phyloP scores from a whole-genome alignment of 192 early-diverging fungal genomes.

The Rhizophagus clarus region DNA sequence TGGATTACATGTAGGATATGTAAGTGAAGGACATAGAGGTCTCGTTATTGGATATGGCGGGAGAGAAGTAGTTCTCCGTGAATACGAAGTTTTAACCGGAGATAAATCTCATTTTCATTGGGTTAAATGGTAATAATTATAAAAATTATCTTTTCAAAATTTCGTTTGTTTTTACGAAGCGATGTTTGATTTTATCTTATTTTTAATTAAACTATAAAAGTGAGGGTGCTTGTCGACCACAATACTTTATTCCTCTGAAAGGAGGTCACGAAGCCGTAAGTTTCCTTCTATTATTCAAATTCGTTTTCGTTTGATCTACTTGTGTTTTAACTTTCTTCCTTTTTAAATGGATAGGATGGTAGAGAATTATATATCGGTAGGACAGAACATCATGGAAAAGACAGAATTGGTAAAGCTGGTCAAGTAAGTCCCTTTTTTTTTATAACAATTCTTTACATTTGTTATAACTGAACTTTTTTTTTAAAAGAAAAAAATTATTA shows the following conservation, averaged over 20 bases:
- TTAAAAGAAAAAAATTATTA: not conserved
- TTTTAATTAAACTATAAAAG: not conserved
- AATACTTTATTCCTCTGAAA: not conserved
- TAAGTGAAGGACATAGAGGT: not conserved
- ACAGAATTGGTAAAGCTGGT: constrained; percentile 7
- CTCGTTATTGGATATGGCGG: not conserved
- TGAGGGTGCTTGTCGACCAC: not conserved
- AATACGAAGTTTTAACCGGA: not conserved
- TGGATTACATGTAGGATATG: constrained; percentile 4
- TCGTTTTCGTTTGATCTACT: not conserved
- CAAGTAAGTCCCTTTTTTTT: not conserved
- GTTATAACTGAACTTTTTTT: not conserved
- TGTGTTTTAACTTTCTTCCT: not conserved
- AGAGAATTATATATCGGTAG: not conserved
- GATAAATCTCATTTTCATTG: constrained; percentile 10
- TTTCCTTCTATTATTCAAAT: not conserved
- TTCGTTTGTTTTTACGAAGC: not conserved
- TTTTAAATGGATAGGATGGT: not conserved
- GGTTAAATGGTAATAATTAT: not conserved
- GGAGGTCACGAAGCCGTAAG: not conserved
- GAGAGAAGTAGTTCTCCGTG: not conserved
- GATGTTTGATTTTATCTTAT: too few species aligned
- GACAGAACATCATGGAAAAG: not conserved
- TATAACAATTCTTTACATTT: not conserved
- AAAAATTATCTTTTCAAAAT: not conserved